Base-by-base conservation (phyloP, 306 rosid genomes). In the Cicer yamashitae region DNA sequence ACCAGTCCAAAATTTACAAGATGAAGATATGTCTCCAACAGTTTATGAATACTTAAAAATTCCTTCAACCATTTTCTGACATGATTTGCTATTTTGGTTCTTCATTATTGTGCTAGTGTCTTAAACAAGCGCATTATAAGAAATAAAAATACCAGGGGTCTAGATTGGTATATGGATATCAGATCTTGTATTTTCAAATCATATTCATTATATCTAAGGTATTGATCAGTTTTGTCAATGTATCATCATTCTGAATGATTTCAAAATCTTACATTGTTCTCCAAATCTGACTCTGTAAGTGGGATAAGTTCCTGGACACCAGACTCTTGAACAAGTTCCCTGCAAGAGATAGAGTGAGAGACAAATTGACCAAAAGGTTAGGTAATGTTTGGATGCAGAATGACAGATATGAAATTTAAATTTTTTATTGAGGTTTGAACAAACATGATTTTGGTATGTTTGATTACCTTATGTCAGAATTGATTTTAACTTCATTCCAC, bases 201-300 rank as follows among this genome's bases (percentile, higher is more conserved):
- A 51, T 71, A 22, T 41, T 3, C 22, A 14, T 47, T 38, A 63
- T 46, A 56, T 57, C 54, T 25, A 56, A 47, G 66, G 37, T 41
- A 69, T 45, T 57, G 12, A 38, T 10, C 43, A 5, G 22, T 74
- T 22, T 67, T 17, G 7, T 17, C 40, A 54, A 68, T 13, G 58
- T 50, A 76, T 47, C 64, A 76, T 46, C 40, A 38, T 15, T 63
- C 12, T 13, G 57, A 79, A 79, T 41, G 71, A 41, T 45, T 34
- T 61, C 50, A 72, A 17, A 67, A 63, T 59, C 88, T 79, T 82
- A 88, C 93, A 75, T 45, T 81, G 78, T 66, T 74, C 65, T 76
- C 76, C 73, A 69, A 82, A 56, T 77, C 57, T 74, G 85, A 58
- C 50, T 61, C 77, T 1, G 52, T 18, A 60, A 60, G 66, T 37